Percentiles rank a stretch among this genome's conserved stretches.
phyloP scores from a whole-genome alignment of 306 rosid species.

The Fagus sylvatica region DNA sequence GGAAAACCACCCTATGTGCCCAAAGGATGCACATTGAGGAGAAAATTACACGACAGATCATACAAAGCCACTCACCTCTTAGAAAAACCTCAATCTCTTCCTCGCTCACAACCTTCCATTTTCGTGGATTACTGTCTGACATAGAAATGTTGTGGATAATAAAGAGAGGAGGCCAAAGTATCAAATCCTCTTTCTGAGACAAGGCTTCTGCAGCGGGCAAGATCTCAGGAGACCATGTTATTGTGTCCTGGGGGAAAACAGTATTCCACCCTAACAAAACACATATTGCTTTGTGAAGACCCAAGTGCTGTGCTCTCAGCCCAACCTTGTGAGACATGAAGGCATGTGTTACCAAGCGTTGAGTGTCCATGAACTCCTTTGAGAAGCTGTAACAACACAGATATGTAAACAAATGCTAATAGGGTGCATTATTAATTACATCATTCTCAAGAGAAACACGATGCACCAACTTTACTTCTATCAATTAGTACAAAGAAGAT shows the following conservation, averaged over 20 bases:
- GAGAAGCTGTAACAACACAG: constrained; percentile 60
- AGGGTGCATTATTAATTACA: constrained; percentile 5
- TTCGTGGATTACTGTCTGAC: constrained; percentile 64
- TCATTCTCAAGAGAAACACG: neutral
- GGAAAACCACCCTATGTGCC: too few species aligned
- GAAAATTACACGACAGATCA: neutral
- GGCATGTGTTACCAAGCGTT: constrained; percentile 86
- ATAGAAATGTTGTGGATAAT: constrained; percentile 75
- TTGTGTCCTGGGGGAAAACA: constrained; percentile 59
- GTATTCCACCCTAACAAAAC: constrained; percentile 95
- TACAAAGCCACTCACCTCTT: constrained; percentile 64
- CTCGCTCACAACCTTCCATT: constrained; percentile 76
- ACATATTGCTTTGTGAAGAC: constrained; percentile 86
- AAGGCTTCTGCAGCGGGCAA: constrained; percentile 64
- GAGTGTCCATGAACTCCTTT: constrained; percentile 93
- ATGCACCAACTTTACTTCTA: neutral
- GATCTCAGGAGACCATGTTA: constrained; percentile 84
- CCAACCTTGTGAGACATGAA: constrained; percentile 91
- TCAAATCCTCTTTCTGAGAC: constrained; percentile 91
- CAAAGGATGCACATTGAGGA: too few species aligned
- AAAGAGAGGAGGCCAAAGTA: constrained; percentile 89
- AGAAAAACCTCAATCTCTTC: constrained; percentile 80
- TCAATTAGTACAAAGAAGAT: neutral
- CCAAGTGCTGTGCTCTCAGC: constrained; percentile 74
- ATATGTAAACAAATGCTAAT: constrained; percentile 21